phyloP scores from a whole-genome alignment of 2,329 filamentous ascomycete species.

The Trichoderma cornu-damae region DNA sequence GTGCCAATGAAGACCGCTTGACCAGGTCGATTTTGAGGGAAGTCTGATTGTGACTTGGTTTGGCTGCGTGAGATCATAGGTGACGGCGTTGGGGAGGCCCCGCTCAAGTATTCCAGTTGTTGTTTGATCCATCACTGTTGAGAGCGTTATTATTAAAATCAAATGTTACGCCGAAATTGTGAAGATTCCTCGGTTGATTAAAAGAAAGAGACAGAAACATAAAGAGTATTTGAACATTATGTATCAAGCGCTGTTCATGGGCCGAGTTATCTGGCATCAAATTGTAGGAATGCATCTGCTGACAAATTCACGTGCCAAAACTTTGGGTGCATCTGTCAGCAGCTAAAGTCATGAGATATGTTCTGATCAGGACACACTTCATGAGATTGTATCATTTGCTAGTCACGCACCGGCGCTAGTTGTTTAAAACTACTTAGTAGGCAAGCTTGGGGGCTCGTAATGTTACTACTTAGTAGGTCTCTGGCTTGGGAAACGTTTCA shows the following conservation, averaged over 20 bases:
- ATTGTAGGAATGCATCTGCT: background rate
- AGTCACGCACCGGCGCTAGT: background rate
- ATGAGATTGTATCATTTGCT: background rate
- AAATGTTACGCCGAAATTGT: background rate
- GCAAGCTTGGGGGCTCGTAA: background rate
- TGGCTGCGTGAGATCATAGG: constrained; percentile 34
- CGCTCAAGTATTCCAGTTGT: constrained; percentile 21
- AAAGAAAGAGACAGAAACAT: background rate
- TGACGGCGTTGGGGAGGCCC: constrained; percentile 22
- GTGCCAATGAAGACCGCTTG: constrained; percentile 47
- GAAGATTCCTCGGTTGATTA: too few relatives aligned
- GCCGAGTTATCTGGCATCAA: background rate
- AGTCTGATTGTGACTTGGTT: constrained; percentile 40
- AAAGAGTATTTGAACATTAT: background rate
- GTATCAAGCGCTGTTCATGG: background rate
- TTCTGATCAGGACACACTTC: background rate
- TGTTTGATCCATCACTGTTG: background rate
- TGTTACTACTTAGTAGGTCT: background rate
- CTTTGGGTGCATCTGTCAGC: background rate
- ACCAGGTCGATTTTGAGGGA: constrained; percentile 41
- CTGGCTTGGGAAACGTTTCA: background rate
- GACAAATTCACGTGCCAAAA: constrained; percentile 13
- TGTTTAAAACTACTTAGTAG: background rate
- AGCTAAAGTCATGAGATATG: constrained; percentile 1
- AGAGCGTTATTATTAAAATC: background rate